These are phyloP conservation scores for Plantago major DNA, from an alignment of 257 asterid genomes.

Conservation along the genomic window DNA sequence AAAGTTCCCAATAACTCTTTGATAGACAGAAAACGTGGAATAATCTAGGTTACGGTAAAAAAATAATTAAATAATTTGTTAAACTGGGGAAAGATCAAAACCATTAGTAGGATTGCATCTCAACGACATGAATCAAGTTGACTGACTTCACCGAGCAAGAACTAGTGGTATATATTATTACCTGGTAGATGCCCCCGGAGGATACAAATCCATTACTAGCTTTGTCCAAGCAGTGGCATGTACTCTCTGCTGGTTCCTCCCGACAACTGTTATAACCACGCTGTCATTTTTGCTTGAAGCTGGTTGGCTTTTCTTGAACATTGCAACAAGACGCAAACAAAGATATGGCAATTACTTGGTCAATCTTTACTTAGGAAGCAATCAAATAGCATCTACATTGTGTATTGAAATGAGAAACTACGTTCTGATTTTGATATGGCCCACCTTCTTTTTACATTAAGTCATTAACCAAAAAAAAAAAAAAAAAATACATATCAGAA, in stretches of 20 bases:
- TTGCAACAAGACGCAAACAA: slow-evolving; percentile 42
- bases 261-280: slow-evolving; percentile 63
- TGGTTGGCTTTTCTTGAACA: slow-evolving; percentile 95
- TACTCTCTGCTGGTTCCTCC: slow-evolving; percentile 45
- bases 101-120: slow-evolving; percentile 9
- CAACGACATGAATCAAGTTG: neutral
- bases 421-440: neutral
- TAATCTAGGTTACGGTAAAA: neutral
- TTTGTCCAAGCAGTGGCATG: slow-evolving; percentile 81
- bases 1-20: no score
- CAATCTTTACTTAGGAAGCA: slow-evolving; percentile 12
- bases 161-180: slow-evolving; percentile 18
- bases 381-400: slow-evolving; percentile 1
- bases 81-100: slow-evolving; percentile 3
- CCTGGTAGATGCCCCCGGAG: slow-evolving; percentile 67
- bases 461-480: neutral
- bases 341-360: slow-evolving; percentile 37
- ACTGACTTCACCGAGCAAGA: slow-evolving; percentile 10
- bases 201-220: slow-evolving; percentile 84
- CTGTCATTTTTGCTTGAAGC: slow-evolving; percentile 90
- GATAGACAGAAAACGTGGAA: no score
- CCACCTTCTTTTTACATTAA: neutral
- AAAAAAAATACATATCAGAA: neutral
- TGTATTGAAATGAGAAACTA: slow-evolving; percentile 13
- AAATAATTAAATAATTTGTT: neutral